Conservation (phyloP, 345 rosid genomes). For the Arabidopsis suecica region DNA sequence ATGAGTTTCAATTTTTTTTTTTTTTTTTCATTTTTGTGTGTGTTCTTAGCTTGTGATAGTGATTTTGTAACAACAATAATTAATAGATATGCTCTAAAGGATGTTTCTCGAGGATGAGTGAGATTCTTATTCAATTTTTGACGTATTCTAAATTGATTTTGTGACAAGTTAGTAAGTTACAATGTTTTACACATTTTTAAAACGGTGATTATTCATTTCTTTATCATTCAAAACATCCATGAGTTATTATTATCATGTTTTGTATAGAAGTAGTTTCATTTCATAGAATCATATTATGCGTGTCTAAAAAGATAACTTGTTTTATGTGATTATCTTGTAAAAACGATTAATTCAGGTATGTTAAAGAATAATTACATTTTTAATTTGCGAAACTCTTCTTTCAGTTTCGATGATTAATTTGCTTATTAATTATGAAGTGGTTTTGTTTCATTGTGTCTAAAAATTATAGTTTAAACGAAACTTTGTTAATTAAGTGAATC, state of each 20-base stretch:
- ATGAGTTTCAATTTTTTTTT: background rate
- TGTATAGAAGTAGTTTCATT: background rate
- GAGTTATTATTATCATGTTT: too few relatives aligned
- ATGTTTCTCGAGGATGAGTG: background rate
- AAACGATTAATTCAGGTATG: background rate
- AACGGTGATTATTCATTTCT: background rate
- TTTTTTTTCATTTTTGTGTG: background rate
- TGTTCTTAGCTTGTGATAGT: conserved; percentile 15
- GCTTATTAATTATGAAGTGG: background rate
- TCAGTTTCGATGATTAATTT: background rate
- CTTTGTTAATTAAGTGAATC: background rate
- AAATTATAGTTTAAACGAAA: background rate
- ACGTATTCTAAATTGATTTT: background rate
- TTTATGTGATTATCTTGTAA: background rate
- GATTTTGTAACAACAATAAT: conserved; percentile 1
- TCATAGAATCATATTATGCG: background rate
- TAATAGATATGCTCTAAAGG: background rate
- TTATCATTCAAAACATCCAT: background rate
- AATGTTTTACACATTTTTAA: background rate
- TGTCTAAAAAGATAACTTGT: background rate
- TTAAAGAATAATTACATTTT: background rate
- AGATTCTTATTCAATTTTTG: background rate
- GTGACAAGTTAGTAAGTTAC: conserved; percentile 5
- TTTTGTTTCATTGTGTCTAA: background rate
- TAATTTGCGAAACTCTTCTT: background rate